Evolutionary conservation across 2,329 filamentous ascomycete genomes (phyloP), one percentile per base, ranked within the genome.

Genomic region (Chaetomium globosum): DNA sequence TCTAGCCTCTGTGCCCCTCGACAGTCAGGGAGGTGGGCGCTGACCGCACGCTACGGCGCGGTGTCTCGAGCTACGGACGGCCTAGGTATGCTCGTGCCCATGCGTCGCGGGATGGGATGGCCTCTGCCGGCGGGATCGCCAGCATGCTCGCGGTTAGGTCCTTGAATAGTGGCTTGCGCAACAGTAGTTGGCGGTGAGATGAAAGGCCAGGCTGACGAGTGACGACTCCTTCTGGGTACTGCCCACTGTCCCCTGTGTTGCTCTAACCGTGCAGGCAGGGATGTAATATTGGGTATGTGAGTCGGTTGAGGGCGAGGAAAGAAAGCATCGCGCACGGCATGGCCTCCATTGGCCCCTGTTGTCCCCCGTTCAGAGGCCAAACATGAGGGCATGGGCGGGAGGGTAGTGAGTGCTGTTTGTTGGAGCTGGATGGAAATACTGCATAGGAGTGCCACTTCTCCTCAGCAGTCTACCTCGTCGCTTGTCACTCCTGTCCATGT

Each of bases 401-500:
- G 28, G 16, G 6, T 1, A 13, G 4, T 12, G 2, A 13, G 4
- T 12, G 43, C 33, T n/a, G n/a, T 43, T 21, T 6, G 6, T 6
- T 36, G 8, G 10, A 2, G 19, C 21, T 1, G 39, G 6, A 8
- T 33, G 39, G 21, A 61, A 19, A 19, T 31, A 33, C 23, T 28
- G 63, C 12, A 65, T 46, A 5, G 26, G 46, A 4, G 53, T 48
- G 12, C 31, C 26, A 48, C 52, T 61, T 58, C 63, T 33, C 26
- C 58, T 54, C 4, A 48, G 36, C 4, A 52, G 36, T 0, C 62
- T 54, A 2, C n/a, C 53, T 48, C 49, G 5, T 21, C 30, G 43
- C 6, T n/a, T 26, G 9, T 54, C 53, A 7, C 8, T 10, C 3
- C 23, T 23, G 8, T 46, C 26, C 23, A 19, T 12, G 3, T 9